Conservation (phyloP, 139 green algal species). For the Nannochloris sp. region DNA sequence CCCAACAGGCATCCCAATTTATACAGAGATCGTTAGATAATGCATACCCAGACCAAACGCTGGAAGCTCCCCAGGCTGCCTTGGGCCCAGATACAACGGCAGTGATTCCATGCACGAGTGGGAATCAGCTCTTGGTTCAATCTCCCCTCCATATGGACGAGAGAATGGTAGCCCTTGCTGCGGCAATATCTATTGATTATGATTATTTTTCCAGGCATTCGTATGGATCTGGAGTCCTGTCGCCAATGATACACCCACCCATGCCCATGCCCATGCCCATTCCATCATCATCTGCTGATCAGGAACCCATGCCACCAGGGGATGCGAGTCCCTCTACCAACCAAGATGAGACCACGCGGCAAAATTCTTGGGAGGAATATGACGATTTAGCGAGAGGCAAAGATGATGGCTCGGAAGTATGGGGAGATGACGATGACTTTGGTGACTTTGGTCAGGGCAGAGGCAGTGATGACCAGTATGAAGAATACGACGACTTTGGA, state of each 20-base stretch:
- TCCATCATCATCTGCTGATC: neutral
- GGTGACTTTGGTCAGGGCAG: neutral
- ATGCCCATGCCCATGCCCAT: conserved; percentile 13
- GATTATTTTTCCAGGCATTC: conserved; percentile 56
- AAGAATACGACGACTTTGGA: too few relatives aligned
- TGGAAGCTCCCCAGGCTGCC: conserved; percentile 40
- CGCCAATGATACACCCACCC: conserved; percentile 21
- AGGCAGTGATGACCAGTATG: neutral
- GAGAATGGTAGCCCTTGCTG: conserved; percentile 66
- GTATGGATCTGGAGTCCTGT: conserved; percentile 26
- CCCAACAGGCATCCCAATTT: conserved; percentile 38
- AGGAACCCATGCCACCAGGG: neutral
- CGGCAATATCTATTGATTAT: conserved; percentile 59
- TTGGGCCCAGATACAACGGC: conserved; percentile 27
- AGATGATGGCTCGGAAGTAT: conserved; percentile 15
- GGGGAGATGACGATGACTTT: conserved; percentile 1
- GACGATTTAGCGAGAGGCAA: conserved; percentile 10
- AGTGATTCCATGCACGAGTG: conserved; percentile 58
- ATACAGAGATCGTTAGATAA: conserved; percentile 13
- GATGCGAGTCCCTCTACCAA: neutral
- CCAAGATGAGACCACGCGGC: neutral
- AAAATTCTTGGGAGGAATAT: neutral
- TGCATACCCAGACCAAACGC: conserved; percentile 35
- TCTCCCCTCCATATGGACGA: conserved; percentile 40
- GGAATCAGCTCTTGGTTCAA: conserved; percentile 60